These are phyloP conservation scores for Phytophthora rubi DNA, from an alignment of 352 stramenopile genomes.

Conservation along the genomic window DNA sequence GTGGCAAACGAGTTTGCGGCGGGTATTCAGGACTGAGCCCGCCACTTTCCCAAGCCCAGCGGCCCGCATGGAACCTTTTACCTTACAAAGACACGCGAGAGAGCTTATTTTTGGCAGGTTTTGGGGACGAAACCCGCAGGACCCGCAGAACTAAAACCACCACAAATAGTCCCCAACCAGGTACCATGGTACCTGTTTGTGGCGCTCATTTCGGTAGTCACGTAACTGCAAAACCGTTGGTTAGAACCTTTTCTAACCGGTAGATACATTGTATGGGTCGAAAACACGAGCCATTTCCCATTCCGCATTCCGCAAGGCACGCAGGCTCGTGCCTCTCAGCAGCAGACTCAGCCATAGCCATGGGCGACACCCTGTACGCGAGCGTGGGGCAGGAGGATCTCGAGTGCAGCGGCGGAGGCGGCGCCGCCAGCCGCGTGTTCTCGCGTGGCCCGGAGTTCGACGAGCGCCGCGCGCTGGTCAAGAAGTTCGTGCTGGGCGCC, in stretches of 20 bases:
- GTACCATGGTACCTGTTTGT: too few relatives aligned
- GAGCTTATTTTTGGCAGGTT: too few relatives aligned
- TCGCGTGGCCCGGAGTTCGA: constrained; percentile 57
- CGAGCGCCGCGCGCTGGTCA: constrained; percentile 51
- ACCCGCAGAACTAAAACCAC: too few relatives aligned
- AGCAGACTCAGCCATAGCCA: constrained; percentile 5
- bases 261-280: neutral
- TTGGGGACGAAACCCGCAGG: too few relatives aligned
- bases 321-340: neutral
- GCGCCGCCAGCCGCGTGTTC: constrained; percentile 50
- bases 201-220: neutral
- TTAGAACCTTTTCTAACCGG: neutral
- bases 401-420: constrained; percentile 52
- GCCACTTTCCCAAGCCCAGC: too few relatives aligned
- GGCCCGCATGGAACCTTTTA: too few relatives aligned
- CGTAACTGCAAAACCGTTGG: neutral
- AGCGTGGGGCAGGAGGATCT: constrained; percentile 75
- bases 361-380: constrained; percentile 66
- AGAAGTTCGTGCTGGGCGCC: constrained; percentile 58
- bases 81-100: too few relatives aligned
- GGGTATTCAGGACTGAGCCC: too few relatives aligned
- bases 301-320: neutral
- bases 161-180: too few relatives aligned
- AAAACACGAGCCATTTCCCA: neutral
- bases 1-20: too few relatives aligned